These are phyloP conservation scores for Phytophthora podocarpi DNA, from an alignment of 352 stramenopile species.

Conservation along the genomic window DNA sequence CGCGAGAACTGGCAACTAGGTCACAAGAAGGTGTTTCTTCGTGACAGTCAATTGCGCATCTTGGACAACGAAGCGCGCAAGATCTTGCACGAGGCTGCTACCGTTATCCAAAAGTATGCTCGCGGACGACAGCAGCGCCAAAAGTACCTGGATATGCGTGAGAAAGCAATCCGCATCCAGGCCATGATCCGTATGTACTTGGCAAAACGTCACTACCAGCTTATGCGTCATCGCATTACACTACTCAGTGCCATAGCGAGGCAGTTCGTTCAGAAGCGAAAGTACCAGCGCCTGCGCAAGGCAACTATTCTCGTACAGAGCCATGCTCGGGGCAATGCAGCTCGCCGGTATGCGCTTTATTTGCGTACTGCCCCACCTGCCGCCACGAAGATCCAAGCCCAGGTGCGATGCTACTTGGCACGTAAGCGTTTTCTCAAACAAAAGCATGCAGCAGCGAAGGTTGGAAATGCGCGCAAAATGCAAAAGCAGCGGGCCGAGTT, in stretches of 20 bases:
- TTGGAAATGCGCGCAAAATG: slow-evolving; percentile 79
- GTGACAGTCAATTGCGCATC: slow-evolving; percentile 81
- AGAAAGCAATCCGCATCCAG: slow-evolving; percentile 73
- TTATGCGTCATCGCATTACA: slow-evolving; percentile 65
- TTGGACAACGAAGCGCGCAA: slow-evolving; percentile 88
- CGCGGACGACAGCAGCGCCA: slow-evolving; percentile 70
- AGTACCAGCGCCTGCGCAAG: slow-evolving; percentile 71
- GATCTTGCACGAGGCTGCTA: slow-evolving; percentile 83
- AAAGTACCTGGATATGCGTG: slow-evolving; percentile 63
- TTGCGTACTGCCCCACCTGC: slow-evolving; percentile 75
- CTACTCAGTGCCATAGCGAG: slow-evolving; percentile 69
- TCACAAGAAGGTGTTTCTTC: slow-evolving; percentile 90
- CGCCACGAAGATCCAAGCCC: slow-evolving; percentile 81
- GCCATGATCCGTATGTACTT: slow-evolving; percentile 72
- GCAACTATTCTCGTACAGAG: slow-evolving; percentile 76
- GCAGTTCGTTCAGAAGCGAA: slow-evolving; percentile 76
- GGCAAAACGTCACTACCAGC: slow-evolving; percentile 54
- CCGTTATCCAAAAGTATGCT: slow-evolving; percentile 77
- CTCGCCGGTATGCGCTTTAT: slow-evolving; percentile 71
- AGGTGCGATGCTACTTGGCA: slow-evolving; percentile 69
- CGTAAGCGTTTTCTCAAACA: slow-evolving; percentile 73
- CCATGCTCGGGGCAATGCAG: slow-evolving; percentile 69
- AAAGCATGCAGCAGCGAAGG: slow-evolving; percentile 67
- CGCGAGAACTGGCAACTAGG: slow-evolving; percentile 89
- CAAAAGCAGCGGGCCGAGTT: slow-evolving; percentile 67